Percentiles rank a stretch among this genome's conserved stretches.
phyloP scores from a whole-genome alignment of 164 flowering plant species.

The Tetrastigma voinierianum region DNA sequence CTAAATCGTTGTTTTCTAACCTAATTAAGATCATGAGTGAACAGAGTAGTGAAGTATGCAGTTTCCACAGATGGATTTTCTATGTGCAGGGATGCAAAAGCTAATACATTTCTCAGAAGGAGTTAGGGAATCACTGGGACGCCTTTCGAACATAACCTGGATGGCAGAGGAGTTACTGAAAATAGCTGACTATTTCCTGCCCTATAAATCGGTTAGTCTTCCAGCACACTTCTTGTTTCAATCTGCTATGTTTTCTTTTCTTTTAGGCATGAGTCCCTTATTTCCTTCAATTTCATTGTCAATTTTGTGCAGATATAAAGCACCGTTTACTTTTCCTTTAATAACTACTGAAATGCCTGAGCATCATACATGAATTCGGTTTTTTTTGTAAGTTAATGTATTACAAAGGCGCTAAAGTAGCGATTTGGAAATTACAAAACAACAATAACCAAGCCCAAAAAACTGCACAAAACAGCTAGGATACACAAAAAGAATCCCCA shows the following conservation, averaged over 20 bases:
- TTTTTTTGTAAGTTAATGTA: no score
- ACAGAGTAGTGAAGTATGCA: not conserved
- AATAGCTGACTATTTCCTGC: conserved; percentile 60
- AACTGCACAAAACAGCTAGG: no score
- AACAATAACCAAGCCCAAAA: no score
- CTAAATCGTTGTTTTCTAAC: not conserved
- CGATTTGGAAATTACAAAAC: no score
- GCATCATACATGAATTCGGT: no score
- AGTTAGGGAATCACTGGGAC: conserved; percentile 68
- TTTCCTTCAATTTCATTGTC: not conserved
- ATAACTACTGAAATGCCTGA: no score
- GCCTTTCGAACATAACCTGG: conserved; percentile 73
- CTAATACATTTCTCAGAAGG: conserved; percentile 65
- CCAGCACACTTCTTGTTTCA: not conserved
- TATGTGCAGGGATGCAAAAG: conserved; percentile 58
- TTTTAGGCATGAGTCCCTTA: no score
- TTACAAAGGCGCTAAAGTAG: no score
- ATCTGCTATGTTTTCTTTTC: no score
- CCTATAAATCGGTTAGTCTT: conserved; percentile 61
- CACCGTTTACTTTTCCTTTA: not conserved
- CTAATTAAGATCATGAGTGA: not conserved
- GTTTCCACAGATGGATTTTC: conserved; percentile 5
- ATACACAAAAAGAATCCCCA: no score
- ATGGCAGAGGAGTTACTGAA: conserved; percentile 78
- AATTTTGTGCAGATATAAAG: not conserved